Evolutionary conservation across 2,329 filamentous ascomycete genomes (phyloP), one percentile per base, ranked within the genome.

Genomic region (Pyrenophora tritici-repentis): DNA sequence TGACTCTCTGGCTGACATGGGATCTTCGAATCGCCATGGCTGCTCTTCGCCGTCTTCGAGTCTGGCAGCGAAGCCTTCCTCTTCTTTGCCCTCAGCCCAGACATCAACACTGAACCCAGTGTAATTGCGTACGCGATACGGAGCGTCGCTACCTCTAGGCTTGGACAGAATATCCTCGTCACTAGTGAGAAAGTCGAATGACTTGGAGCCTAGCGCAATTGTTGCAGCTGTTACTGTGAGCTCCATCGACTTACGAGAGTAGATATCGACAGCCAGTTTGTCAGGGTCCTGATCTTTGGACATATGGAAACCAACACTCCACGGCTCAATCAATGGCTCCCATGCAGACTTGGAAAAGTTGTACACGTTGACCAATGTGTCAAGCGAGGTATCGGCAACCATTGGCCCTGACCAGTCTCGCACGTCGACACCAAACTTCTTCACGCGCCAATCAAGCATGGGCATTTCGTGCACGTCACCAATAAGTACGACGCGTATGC

Each of bases 311-410:
- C 91, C 91, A n/a, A 97, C 81, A 60, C 93, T 86, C 94, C 94
- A 99, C 6, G 95, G 95, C 71, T 99, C 94, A 20, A 99, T 85
- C 29, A 99, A 77, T 3, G 94, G 94, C 72, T 99, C 94, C 94
- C 94, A 99, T 3, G 91, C 91, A 0, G 94, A 99, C 73, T 99
- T 99, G 12, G 94, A 94, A 75, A 99, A 99, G 74, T 99, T 99
- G 80, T 96, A 99, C 20, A 99, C 88, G 66, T 97, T 99, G 63
- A 95, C 84, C 73, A 96, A 96, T 58, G 93, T 91, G 56, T 97
- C 91, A 40, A 99, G 86, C n/a, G 85, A 88, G 0, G 91, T 89
- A 68, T 97, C 91, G 0, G 90, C 93, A 65, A 87, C 91, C 73
- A 99, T 81, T 17, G 87, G 88, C 4, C 86, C 87, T 1, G 93